Conservation (phyloP, 2,329 filamentous ascomycete genomes). For the Colletotrichum caudatum region DNA sequence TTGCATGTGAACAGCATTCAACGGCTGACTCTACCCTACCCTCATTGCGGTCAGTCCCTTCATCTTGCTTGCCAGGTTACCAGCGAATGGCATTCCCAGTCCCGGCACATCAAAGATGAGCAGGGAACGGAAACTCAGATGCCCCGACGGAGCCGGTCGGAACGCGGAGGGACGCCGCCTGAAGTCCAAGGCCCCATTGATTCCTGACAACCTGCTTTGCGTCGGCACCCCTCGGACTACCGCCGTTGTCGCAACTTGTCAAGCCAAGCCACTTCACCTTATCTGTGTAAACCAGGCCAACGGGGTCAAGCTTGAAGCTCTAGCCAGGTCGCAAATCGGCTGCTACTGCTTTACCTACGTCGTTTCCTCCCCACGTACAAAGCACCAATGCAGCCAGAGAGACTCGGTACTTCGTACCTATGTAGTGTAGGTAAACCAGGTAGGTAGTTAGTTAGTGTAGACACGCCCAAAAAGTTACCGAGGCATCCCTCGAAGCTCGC, state of each 20-base stretch:
- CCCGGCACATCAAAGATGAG: background rate
- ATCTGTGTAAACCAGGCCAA: background rate
- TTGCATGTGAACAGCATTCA: slow-evolving; percentile 32
- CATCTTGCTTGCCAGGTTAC: background rate
- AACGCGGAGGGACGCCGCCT: slow-evolving; percentile 1
- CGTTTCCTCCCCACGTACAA: slow-evolving; percentile 22
- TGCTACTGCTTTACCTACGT: slow-evolving; percentile 13
- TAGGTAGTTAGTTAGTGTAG: too few relatives aligned
- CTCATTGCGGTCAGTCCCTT: too few relatives aligned
- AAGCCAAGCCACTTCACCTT: background rate
- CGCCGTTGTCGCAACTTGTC: slow-evolving; percentile 3
- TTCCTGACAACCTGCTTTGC: background rate
- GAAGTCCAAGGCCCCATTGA: background rate
- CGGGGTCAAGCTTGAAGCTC: slow-evolving; percentile 13
- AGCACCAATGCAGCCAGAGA: slow-evolving; percentile 7
- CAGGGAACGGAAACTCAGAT: slow-evolving; percentile 36
- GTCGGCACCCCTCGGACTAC: background rate
- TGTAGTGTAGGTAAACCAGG: too few relatives aligned
- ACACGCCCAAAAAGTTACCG: slow-evolving; percentile 20
- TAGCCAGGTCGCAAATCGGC: slow-evolving; percentile 4
- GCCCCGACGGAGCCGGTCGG: slow-evolving; percentile 31
- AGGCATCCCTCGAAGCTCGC: slow-evolving; percentile 27
- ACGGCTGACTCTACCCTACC: background rate
- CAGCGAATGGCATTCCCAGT: background rate
- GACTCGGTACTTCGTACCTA: too few relatives aligned